A percentile compares a stretch with the other conserved stretches of the same genome.
phyloP scores from a whole-genome alignment of 2,329 filamentous ascomycete species.

The Scedosporium dehoogii region DNA sequence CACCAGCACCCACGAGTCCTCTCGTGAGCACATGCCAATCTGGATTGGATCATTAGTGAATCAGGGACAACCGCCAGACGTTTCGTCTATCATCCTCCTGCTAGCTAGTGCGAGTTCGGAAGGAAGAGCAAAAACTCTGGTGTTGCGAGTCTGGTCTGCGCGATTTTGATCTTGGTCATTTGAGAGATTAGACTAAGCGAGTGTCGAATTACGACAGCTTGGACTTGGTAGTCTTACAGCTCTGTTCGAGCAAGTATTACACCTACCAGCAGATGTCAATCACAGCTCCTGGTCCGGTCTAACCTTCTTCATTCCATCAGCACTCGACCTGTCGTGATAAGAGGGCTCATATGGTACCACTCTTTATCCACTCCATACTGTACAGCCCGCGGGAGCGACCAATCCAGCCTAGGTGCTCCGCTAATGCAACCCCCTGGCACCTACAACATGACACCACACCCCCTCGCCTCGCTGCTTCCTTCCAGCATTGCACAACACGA shows the following conservation, averaged over 20 bases:
- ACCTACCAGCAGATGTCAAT: background rate
- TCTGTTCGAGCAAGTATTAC: background rate
- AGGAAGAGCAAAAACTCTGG: background rate
- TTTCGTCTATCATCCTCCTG: background rate
- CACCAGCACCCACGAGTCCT: background rate
- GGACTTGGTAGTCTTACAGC: background rate
- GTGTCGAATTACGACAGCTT: background rate
- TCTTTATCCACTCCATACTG: background rate
- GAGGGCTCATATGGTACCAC: background rate
- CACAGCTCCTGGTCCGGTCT: background rate
- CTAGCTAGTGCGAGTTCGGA: background rate
- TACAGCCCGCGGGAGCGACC: background rate
- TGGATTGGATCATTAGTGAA: background rate
- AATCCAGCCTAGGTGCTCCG: background rate
- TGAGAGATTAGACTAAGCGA: background rate
- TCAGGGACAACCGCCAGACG: background rate
- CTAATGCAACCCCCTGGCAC: background rate
- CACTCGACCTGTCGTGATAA: background rate
- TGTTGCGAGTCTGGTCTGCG: background rate
- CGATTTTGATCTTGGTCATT: background rate
- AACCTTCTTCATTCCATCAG: background rate
- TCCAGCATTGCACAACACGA: background rate
- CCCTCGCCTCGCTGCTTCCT: background rate
- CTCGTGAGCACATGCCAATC: background rate
- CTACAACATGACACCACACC: background rate